Evolutionary conservation across 306 rosid species (phyloP), one percentile per base, ranked within the genome.

Genomic region (Dalbergia oliveri): DNA sequence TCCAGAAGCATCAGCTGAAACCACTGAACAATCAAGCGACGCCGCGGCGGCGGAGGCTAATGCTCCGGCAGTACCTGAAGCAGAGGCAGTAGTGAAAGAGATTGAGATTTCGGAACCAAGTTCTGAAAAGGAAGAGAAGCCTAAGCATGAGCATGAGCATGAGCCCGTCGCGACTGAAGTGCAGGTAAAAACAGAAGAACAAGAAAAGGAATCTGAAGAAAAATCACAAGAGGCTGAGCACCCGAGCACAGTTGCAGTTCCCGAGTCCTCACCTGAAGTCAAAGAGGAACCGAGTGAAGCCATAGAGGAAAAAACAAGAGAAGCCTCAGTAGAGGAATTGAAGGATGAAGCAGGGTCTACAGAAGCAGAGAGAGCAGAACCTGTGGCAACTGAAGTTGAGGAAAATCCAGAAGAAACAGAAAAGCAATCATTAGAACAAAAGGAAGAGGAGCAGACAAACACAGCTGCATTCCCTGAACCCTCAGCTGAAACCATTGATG

Each of bases 371-470:
- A 26, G 54, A 68, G 21, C 75, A 53, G 82, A 85, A 69, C 64
- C 58, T 53, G 85, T 64, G 62, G 70, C 70, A 71, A 10, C 79
- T 76, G 69, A 81, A 83, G 88, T 71, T 57, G 80, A 80, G 34
- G 85, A 87, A 76, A 82, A 75, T 41, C 72, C 72, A 63, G 73
- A 70, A 77, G 79, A 86, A 78, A 51, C 71, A 60, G 85, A 80
- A 57, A 57, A 81, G 37, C 53, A 76, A 45, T 60, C 82, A 56
- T 68, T 35, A 0, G 79, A 79, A 71, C 50, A 14, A 66, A 81
- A 23, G 53, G 72, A 67, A 37, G 79, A 82, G 54, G 79, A 77
- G 74, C 43, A 82, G 26, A 54, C 59, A 74, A 47, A 31, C 43
- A 26, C 45, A 16, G 66, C 54, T 62, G 21, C 47, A 54, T 14